Evolutionary conservation across 2,329 filamentous ascomycete genomes (phyloP).

Genomic region (Lasiodiplodia sp.): DNA sequence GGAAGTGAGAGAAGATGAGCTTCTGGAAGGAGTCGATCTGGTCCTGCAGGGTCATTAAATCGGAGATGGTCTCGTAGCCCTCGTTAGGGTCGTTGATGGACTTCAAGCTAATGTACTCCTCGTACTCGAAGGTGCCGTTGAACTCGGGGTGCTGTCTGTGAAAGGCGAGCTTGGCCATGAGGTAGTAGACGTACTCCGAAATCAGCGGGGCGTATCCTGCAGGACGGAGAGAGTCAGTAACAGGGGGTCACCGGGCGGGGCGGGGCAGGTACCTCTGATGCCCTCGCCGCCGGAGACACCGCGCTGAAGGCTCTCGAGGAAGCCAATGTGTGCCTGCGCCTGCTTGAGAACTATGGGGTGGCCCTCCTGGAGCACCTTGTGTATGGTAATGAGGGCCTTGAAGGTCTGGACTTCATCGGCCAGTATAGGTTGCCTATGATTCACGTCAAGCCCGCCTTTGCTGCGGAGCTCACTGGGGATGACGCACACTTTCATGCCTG

Average conservation of each 20-base stretch:
- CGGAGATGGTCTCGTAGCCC: slow-evolving; percentile 93
- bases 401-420: slow-evolving; percentile 99
- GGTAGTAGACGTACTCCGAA: slow-evolving; percentile 94
- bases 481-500: slow-evolving; percentile 91
- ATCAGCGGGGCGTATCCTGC: slow-evolving; percentile 86
- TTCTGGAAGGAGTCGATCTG: slow-evolving; percentile 99
- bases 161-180: slow-evolving; percentile 94
- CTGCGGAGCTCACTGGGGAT: slow-evolving; percentile 13
- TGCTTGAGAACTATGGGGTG: slow-evolving; percentile 88
- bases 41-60: slow-evolving; percentile 95
- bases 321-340: slow-evolving; percentile 84
- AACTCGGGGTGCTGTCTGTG: slow-evolving; percentile 97
- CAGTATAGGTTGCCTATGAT: slow-evolving; percentile 84
- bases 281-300: slow-evolving; percentile 80
- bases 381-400: slow-evolving; percentile 95
- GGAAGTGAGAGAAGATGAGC: slow-evolving; percentile 96
- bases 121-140: slow-evolving; percentile 98
- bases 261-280: slow-evolving; percentile 67
- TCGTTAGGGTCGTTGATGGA: slow-evolving; percentile 99
- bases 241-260: slow-evolving; percentile 3
- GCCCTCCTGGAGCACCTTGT: slow-evolving; percentile 97
- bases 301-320: slow-evolving; percentile 91
- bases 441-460: slow-evolving; percentile 26
- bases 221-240: slow-evolving; percentile 4
- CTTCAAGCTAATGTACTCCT: slow-evolving; percentile 98